phyloP scores from a whole-genome alignment of 768 basidiomycete genomes.

The Mycena pura region DNA sequence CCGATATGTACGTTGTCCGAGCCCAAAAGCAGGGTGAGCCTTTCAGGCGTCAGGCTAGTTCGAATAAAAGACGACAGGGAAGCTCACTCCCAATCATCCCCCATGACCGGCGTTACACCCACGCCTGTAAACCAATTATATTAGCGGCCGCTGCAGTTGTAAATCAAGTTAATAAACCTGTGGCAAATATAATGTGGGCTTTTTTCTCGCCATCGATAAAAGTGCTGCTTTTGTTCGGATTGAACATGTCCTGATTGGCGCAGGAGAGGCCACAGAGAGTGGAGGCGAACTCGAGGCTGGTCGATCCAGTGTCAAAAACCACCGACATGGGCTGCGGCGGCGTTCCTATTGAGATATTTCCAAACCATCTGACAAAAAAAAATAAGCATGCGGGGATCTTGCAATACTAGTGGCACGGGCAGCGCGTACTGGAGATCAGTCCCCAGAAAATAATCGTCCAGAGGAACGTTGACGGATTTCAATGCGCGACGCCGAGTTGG shows the following conservation, averaged over 20 bases:
- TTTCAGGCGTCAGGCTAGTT: constrained; percentile 6
- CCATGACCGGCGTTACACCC: constrained; percentile 61
- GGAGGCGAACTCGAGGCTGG: constrained; percentile 16
- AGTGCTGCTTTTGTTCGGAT: constrained; percentile 56
- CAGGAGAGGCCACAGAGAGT: constrained; percentile 55
- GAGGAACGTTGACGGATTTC: constrained; percentile 46
- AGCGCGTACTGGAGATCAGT: constrained; percentile 59
- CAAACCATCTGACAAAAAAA: constrained; percentile 51
- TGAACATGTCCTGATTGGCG: constrained; percentile 51
- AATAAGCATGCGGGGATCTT: background rate
- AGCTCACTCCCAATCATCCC: constrained; percentile 44
- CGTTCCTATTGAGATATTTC: constrained; percentile 60
- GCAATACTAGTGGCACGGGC: background rate
- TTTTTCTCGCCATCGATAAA: constrained; percentile 51
- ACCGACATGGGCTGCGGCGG: constrained; percentile 54
- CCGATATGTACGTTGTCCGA: constrained; percentile 58
- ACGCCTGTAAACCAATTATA: constrained; percentile 32
- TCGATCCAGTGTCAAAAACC: constrained; percentile 64
- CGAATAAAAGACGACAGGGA: background rate
- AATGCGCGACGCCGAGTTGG: constrained; percentile 42
- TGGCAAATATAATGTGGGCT: constrained; percentile 54
- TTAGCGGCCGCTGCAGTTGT: background rate
- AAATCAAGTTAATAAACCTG: constrained; percentile 31
- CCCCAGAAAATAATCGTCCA: constrained; percentile 59
- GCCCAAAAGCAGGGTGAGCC: constrained; percentile 51